Evolutionary conservation across 2,329 filamentous ascomycete genomes (phyloP).

Genomic region (Stenocarpella maydis): DNA sequence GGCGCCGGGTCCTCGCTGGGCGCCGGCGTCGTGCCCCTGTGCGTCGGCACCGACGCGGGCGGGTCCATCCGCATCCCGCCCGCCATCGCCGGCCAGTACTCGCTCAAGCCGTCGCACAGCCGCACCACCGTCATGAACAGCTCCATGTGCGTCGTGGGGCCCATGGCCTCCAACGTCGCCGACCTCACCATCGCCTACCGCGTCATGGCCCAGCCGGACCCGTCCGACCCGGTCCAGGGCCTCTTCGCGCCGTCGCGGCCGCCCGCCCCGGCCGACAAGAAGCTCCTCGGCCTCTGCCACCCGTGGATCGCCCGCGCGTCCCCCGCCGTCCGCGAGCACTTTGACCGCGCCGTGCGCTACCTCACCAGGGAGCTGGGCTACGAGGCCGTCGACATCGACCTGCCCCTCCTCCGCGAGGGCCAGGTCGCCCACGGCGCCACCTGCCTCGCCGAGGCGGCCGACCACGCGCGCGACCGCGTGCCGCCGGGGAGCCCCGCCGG

Average conservation of each 20-base stretch:
- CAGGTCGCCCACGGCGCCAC: conserved; percentile 81
- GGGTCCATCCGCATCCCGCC: conserved; percentile 79
- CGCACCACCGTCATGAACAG: conserved; percentile 67
- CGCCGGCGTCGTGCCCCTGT: conserved; percentile 77
- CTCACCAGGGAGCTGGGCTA: conserved; percentile 60
- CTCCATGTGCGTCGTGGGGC: conserved; percentile 71
- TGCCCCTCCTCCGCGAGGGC: conserved; percentile 74
- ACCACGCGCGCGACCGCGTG: conserved; percentile 49
- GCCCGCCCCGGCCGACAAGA: conserved; percentile 55
- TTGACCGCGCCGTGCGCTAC: conserved; percentile 68
- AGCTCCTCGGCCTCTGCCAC: conserved; percentile 74
- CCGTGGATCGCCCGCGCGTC: conserved; percentile 77
- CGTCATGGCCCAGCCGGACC: conserved; percentile 77
- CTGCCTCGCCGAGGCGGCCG: conserved; percentile 76
- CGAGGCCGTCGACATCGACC: conserved; percentile 63
- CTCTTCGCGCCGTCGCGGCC: conserved; percentile 70
- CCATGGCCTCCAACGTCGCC: conserved; percentile 77
- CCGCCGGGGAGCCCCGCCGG: conserved; percentile 46
- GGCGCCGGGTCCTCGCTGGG: conserved; percentile 76
- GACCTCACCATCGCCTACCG: conserved; percentile 87
- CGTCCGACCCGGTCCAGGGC: conserved; percentile 65
- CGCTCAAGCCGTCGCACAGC: conserved; percentile 80
- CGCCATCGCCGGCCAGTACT: conserved; percentile 81
- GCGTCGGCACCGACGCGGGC: conserved; percentile 78
- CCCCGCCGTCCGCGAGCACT: conserved; percentile 66